A percentile compares a stretch with the other conserved stretches of the same genome.
phyloP scores from a whole-genome alignment of 2,329 filamentous ascomycete genomes.

The Taxawa tesnikishii region DNA sequence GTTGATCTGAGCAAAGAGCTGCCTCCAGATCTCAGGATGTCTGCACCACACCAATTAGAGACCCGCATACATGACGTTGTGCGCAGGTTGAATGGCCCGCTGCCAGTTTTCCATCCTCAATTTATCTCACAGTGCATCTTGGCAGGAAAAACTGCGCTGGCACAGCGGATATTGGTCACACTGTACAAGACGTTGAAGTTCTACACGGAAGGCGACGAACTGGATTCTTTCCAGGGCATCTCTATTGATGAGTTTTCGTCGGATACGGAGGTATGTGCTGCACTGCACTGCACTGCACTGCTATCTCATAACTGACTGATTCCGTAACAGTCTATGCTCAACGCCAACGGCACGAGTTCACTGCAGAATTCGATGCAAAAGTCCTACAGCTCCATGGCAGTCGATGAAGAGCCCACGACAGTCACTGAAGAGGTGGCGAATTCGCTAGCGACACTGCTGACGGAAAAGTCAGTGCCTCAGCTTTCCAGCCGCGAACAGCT shows the following conservation, averaged over 20 bases:
- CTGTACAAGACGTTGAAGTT: slow-evolving; percentile 71
- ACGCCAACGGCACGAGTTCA: neutral
- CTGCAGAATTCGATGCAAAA: slow-evolving; percentile 6
- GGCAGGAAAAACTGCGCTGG: slow-evolving; percentile 59
- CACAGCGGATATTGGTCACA: slow-evolving; percentile 59
- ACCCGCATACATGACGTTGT: slow-evolving; percentile 73
- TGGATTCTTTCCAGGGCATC: slow-evolving; percentile 65
- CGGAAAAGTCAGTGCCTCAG: slow-evolving; percentile 53
- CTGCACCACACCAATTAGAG: slow-evolving; percentile 34
- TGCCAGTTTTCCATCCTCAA: slow-evolving; percentile 87
- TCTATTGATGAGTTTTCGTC: slow-evolving; percentile 37
- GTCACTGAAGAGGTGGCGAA: slow-evolving; percentile 62
- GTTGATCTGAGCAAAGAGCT: slow-evolving; percentile 53
- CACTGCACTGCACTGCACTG: too few relatives aligned
- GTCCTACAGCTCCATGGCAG: slow-evolving; percentile 16
- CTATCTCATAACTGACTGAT: too few relatives aligned
- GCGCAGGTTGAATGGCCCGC: slow-evolving; percentile 68
- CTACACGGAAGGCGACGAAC: slow-evolving; percentile 63
- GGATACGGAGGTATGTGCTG: slow-evolving; percentile 32
- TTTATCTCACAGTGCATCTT: slow-evolving; percentile 80
- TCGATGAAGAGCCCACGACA: slow-evolving; percentile 45
- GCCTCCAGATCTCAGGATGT: slow-evolving; percentile 41
- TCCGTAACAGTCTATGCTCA: too few relatives aligned
- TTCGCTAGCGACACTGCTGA: slow-evolving; percentile 65
- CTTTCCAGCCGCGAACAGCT: slow-evolving; percentile 8